Evolutionary conservation across 352 stramenopile species (phyloP).

Genomic region (Globisporangium uncinulatum): DNA sequence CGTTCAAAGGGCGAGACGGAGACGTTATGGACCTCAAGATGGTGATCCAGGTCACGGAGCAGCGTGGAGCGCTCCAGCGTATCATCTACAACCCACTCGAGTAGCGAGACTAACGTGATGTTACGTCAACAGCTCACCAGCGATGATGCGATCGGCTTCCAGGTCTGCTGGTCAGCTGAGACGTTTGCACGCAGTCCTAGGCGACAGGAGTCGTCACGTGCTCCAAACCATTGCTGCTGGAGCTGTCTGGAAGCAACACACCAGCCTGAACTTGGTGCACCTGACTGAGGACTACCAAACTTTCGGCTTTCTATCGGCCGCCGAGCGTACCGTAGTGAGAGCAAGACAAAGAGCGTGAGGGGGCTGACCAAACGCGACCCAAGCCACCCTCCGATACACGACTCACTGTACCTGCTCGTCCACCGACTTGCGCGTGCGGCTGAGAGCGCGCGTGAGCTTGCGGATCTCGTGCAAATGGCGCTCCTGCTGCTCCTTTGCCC

Average conservation of each 20-base stretch:
- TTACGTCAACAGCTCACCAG: neutral
- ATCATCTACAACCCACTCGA: conserved; percentile 88
- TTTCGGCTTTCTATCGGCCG: conserved; percentile 26
- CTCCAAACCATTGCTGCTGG: neutral
- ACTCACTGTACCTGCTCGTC: conserved; percentile 46
- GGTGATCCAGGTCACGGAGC: conserved; percentile 84
- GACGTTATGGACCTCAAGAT: conserved; percentile 86
- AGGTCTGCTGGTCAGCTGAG: neutral
- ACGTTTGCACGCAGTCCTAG: neutral
- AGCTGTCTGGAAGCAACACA: conserved; percentile 17
- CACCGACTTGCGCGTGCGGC: conserved; percentile 45
- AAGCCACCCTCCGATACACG: neutral
- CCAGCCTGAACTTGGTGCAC: conserved; percentile 31
- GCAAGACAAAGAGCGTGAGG: conserved; percentile 3
- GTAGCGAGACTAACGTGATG: conserved; percentile 19
- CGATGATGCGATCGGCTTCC: neutral
- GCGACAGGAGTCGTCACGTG: neutral
- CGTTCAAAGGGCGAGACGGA: conserved; percentile 63
- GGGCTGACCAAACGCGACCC: neutral
- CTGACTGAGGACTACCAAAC: conserved; percentile 32
- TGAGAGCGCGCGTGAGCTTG: conserved; percentile 69
- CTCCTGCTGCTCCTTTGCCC: conserved; percentile 69
- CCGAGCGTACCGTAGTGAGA: neutral
- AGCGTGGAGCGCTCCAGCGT: conserved; percentile 59
- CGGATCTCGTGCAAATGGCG: conserved; percentile 72